Evolutionary conservation across 352 stramenopile species (phyloP).

Genomic region (Phytophthora litchii): DNA sequence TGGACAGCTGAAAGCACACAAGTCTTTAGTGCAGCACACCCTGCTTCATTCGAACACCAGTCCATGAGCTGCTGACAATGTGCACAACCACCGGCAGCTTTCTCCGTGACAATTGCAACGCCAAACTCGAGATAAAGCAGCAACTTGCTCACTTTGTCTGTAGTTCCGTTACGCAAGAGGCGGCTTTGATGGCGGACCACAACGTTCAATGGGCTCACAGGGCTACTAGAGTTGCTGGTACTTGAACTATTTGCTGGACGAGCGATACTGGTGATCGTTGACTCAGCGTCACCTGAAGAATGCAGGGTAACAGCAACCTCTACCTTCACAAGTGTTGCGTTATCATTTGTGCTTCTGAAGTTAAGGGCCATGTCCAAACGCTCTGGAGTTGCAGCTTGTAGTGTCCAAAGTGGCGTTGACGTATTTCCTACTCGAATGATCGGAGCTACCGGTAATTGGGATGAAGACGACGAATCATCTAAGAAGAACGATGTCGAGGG

Average conservation of each 20-base stretch:
- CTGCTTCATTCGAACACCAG: conserved; percentile 45
- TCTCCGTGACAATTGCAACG: conserved; percentile 36
- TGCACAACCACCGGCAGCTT: conserved; percentile 49
- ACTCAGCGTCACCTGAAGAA: conserved; percentile 42
- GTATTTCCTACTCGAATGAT: conserved; percentile 34
- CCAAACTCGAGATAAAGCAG: conserved; percentile 51
- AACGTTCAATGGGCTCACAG: conserved; percentile 25
- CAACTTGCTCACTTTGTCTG: conserved; percentile 41
- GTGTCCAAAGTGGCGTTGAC: conserved; percentile 48
- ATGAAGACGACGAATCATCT: conserved; percentile 12
- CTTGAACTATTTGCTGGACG: conserved; percentile 19
- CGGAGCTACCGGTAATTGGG: conserved; percentile 22
- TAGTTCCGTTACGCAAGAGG: conserved; percentile 29
- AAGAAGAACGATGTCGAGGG: conserved; percentile 40
- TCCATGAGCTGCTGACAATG: conserved; percentile 62
- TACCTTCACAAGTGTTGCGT: conserved; percentile 53
- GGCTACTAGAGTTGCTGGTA: conserved; percentile 1
- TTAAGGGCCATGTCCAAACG: conserved; percentile 55
- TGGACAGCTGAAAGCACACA: conserved; percentile 42
- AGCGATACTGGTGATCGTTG: conserved; percentile 67
- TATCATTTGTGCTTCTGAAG: conserved; percentile 47
- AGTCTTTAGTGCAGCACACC: conserved; percentile 39
- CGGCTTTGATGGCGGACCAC: conserved; percentile 52
- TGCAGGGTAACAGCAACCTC: conserved; percentile 54
- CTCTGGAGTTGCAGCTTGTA: conserved; percentile 30